Evolutionary conservation across 2,329 filamentous ascomycete species (phyloP).

Genomic region (Ophiocordyceps camponoti-leonardi): DNA sequence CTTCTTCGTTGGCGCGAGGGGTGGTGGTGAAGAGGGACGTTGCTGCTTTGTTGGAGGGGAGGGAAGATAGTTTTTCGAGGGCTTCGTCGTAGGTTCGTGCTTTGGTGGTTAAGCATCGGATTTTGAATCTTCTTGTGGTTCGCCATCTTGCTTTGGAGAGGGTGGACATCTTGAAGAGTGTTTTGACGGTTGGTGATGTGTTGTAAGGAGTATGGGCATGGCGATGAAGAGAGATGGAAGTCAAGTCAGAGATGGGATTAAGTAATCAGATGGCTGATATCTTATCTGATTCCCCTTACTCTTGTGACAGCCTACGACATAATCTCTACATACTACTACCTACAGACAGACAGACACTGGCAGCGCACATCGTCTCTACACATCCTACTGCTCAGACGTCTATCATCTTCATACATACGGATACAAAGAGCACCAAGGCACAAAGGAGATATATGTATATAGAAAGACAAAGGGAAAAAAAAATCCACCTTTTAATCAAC

Average conservation of each 20-base stretch:
- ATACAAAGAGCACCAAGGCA: not conserved
- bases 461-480: constrained; percentile 15
- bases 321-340: not conserved
- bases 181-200: too few species aligned
- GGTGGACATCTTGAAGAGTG: too few species aligned
- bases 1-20: constrained; percentile 19
- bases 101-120: too few species aligned
- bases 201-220: too few species aligned
- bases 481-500: constrained; percentile 44
- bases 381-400: not conserved
- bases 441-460: constrained; percentile 10
- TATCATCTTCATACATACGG: not conserved
- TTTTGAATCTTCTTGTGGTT: not conserved
- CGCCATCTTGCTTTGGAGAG: not conserved
- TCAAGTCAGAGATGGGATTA: not conserved
- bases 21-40: constrained; percentile 30
- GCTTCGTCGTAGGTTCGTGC: constrained; percentile 42
- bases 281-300: too few species aligned
- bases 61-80: constrained; percentile 53
- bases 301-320: too few species aligned
- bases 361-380: too few species aligned
- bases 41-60: constrained; percentile 65
- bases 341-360: not conserved
- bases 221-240: too few species aligned
- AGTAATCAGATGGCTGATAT: not conserved